These are phyloP conservation scores for Aureobasidium sp. DNA, from an alignment of 2,329 filamentous ascomycete species.

Conservation along the genomic window DNA sequence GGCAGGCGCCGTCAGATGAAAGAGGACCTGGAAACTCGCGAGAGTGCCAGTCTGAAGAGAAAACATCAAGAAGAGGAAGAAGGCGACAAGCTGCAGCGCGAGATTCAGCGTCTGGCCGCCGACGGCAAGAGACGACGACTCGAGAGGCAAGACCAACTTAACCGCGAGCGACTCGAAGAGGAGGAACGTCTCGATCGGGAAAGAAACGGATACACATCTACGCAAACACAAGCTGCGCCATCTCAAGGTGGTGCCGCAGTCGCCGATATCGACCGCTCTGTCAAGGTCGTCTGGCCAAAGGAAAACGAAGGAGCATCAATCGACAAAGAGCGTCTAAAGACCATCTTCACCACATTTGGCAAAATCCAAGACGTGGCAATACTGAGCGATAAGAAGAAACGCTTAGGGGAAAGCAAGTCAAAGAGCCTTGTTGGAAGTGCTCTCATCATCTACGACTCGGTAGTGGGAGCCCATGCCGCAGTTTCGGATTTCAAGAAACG, in stretches of 20 bases:
- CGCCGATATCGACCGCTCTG: conserved; percentile 49
- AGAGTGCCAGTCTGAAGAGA: conserved; percentile 46
- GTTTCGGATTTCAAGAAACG: conserved; percentile 43
- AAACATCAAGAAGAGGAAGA: conserved; percentile 39
- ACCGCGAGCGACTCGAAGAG: conserved; percentile 46
- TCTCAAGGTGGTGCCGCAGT: conserved; percentile 29
- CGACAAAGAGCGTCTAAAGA: conserved; percentile 40
- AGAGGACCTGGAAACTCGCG: conserved; percentile 76
- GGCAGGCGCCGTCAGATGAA: conserved; percentile 68
- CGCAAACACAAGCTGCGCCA: not conserved
- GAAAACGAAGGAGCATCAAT: conserved; percentile 39
- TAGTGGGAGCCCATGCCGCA: conserved; percentile 52
- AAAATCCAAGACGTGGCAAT: conserved; percentile 49
- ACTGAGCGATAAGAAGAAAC: conserved; percentile 50
- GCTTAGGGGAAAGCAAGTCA: conserved; percentile 40
- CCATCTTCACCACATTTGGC: conserved; percentile 49
- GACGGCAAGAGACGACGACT: conserved; percentile 49
- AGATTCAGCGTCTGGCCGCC: conserved; percentile 39
- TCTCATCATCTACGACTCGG: conserved; percentile 50
- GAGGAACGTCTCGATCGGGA: conserved; percentile 41
- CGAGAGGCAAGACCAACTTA: conserved; percentile 47
- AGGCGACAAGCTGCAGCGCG: conserved; percentile 53
- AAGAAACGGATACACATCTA: conserved; percentile 21
- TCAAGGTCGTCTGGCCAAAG: conserved; percentile 51
- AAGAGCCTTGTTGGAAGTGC: conserved; percentile 47